Evolutionary conservation across 108 stramenopile genomes (phyloP).

Genomic region (Conticribra guillardii): DNA sequence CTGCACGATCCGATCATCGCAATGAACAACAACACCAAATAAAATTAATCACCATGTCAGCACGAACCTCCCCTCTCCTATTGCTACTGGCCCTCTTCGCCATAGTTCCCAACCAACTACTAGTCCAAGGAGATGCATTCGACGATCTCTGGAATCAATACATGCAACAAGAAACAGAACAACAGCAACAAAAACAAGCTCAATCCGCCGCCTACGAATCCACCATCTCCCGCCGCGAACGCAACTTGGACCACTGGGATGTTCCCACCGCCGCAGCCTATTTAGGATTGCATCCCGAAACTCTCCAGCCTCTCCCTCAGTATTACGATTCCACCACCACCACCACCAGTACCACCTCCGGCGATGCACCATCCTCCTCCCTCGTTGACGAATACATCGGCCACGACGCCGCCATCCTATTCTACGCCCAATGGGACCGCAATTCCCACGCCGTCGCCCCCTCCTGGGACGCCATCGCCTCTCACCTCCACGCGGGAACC

Average conservation of each 20-base stretch:
- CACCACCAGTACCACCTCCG: background rate
- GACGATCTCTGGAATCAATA: slow-evolving; percentile 42
- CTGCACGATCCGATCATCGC: too few species aligned
- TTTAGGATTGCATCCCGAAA: slow-evolving; percentile 60
- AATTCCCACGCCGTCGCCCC: slow-evolving; percentile 79
- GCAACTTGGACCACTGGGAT: slow-evolving; percentile 83
- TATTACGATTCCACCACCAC: slow-evolving; percentile 1
- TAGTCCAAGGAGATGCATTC: too few species aligned
- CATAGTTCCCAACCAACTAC: too few species aligned
- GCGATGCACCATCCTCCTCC: too few species aligned
- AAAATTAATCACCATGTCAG: too few species aligned
- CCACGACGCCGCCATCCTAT: slow-evolving; percentile 83
- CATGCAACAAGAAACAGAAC: slow-evolving; percentile 38
- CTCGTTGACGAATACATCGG: slow-evolving; percentile 47
- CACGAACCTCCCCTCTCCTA: too few species aligned
- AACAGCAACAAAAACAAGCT: slow-evolving; percentile 13
- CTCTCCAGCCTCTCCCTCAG: slow-evolving; percentile 38
- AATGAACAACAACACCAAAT: too few species aligned
- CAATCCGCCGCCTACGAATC: slow-evolving; percentile 41
- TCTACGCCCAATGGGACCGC: slow-evolving; percentile 76
- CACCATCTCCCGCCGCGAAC: slow-evolving; percentile 58
- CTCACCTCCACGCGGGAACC: slow-evolving; percentile 63
- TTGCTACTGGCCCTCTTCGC: too few species aligned
- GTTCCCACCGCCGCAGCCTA: slow-evolving; percentile 78
- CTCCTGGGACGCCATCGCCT: slow-evolving; percentile 72